These are phyloP conservation scores for Penicillium paradoxum DNA, from an alignment of 495 filamentous ascomycete genomes.

Conservation along the genomic window DNA sequence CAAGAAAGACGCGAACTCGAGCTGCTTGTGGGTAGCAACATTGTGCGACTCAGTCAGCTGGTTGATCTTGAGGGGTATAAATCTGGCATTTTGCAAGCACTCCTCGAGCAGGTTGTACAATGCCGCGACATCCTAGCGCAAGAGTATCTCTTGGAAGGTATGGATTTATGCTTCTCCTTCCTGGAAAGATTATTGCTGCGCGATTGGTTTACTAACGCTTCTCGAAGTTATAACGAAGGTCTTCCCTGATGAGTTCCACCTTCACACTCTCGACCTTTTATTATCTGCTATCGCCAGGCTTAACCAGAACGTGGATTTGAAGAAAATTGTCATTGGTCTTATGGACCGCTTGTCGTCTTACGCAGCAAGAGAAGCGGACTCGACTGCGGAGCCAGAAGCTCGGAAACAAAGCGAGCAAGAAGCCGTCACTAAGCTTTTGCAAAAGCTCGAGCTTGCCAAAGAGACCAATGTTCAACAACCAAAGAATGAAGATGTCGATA, in stretches of 20 bases:
- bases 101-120: constrained; percentile 95
- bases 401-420: constrained; percentile 76
- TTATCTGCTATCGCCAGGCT: constrained; percentile 85
- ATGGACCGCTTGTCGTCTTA: constrained; percentile 96
- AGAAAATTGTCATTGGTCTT: constrained; percentile 94
- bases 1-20: constrained; percentile 94
- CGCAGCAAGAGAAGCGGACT: constrained; percentile 79
- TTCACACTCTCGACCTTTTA: constrained; percentile 92
- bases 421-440: constrained; percentile 67
- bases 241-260: constrained; percentile 96
- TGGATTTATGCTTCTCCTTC: background rate
- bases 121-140: constrained; percentile 95
- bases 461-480: constrained; percentile 43
- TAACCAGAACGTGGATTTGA: constrained; percentile 94
- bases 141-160: constrained; percentile 91
- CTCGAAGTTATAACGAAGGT: constrained; percentile 88
- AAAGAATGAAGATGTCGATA: constrained; percentile 28
- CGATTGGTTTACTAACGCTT: constrained; percentile 17
- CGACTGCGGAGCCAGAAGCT: constrained; percentile 68
- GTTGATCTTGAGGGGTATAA: constrained; percentile 94
- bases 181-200: background rate
- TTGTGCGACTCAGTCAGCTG: constrained; percentile 90
- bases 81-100: constrained; percentile 77
- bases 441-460: constrained; percentile 69
- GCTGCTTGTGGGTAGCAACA: constrained; percentile 89